Base-by-base conservation (phyloP, 768 basidiomycete species). In the Tephrocybe sp. region DNA sequence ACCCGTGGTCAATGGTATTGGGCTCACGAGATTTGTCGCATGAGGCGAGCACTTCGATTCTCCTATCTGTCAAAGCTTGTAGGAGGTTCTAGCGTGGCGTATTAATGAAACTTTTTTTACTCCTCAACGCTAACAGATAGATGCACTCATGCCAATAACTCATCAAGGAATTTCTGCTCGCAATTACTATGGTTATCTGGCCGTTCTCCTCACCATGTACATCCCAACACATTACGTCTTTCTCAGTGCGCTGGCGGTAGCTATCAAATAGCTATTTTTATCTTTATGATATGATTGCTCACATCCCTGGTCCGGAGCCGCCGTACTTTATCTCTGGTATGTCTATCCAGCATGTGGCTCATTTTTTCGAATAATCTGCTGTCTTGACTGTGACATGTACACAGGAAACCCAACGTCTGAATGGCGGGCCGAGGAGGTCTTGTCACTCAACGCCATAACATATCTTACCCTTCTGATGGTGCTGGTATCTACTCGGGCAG, bases 241-340 rank as follows among this genome's bases (percentile, higher is more conserved):
- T 1, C 41, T 59, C 31, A 26, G 34, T 30, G 31, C 16, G 17
- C 40, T 58, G 11, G 36, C 60, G n/a, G 44, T 43, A 12, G 36
- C 55, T 12, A 39, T 38, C 23, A 34, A 60, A 9, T 72, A 66
- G 41, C 52, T 34, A 8, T 34, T 45, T 12, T 41, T 69, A 40
- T 60, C 75, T 65, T 60, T 57, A 51, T 51, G 62, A 64, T 45
- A 60, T 63, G 54, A 57, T 72, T 61, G 54, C 71, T 10, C 64
- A 63, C 47, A 54, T 68, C 31, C 69, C 61, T 54, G 73, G 66
- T 43, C 74, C 69, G 12, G 59, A 51, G 61, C 71, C 64, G 53
- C 67, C 61, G 52, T 71, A 50, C 51, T 80, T 55, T 72, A 64
- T 60, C 60, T 72, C 55, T 65, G 80, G 58, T 79, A 16, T 47